Base-by-base conservation (phyloP, 2,329 filamentous ascomycete species). In the Plectosphaerella plurivora region DNA sequence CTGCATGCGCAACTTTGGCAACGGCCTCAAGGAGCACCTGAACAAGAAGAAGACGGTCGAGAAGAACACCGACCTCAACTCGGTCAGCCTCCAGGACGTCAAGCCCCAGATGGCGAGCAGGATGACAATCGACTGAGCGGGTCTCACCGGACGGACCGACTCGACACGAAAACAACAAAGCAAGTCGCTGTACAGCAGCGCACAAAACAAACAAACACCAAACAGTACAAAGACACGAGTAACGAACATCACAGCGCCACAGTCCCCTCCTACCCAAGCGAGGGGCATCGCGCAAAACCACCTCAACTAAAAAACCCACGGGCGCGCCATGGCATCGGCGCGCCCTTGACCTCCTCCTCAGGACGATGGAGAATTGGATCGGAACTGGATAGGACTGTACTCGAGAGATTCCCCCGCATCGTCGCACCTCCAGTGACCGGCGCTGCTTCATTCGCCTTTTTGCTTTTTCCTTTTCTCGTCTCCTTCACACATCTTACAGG, bases 1-100 rank as follows among this genome's bases (percentile, higher is more conserved):
- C 62, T 97, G 93, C 78, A 92, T 91, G 71, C 75, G 81, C 69
- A 97, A 97, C 74, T 99, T 97, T 73, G 83, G 87, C 69, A 86
- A 87, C 59, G 94, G 94, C 9, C 77, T 99, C 55, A 97, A 95
- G 75, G 86, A 85, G 10, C 92, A 97, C 67, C 82, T 99, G 53
- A 79, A 84, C 61, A 80, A 78, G 64, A 66, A 68, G 41, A 67
- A 66, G 49, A 67, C 69, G 47, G 68, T 74, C 44, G 73, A 78
- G 47, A 80, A 84, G 67, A 82, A 81, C 69, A 73, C 76, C 25
- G 79, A 82, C 53, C 67, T 70, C 33, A 78, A 80, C 65, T 81
- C 80, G 44, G 81, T 83, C 64, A 76, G 72, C 63, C 64, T 81
- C 59, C 70, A 77, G 59, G 81, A 84, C 53, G 76, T 83, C 60